Base-by-base conservation (phyloP, 2,329 filamentous ascomycete species). In the Phaeophleospora eucalypticola region DNA sequence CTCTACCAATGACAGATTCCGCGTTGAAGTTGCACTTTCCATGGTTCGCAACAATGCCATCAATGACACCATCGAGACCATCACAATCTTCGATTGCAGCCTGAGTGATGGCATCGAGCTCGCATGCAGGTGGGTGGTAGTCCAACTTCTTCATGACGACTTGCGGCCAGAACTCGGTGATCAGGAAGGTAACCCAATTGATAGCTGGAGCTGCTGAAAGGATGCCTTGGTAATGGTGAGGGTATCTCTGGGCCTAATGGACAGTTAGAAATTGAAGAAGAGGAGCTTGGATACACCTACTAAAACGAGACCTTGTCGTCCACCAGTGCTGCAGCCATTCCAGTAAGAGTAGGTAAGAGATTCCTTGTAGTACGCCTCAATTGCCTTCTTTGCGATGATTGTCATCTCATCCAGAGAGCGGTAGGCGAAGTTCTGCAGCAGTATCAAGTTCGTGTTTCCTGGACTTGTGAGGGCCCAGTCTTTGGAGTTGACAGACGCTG, bases 201-300 rank as follows among this genome's bases (percentile, higher is more conserved):
- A 71, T 62, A 2, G 69, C 69, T 10, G 71, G 69, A 1, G 68
- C 64, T 4, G 51, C 48, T 3, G 71, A 68, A 3, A 69, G 45
- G 41, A 73, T 71, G 16, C 70, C 68, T 49, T 73, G 63, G 45
- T 65, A 72, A 2, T 59, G 55, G 2, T 58, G 42, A 4, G 68
- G 68, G 47, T 65, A 71, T 9, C 62, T 48, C 44, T 72, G 68
- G 19, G 54, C 54, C 45, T 42, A 9, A 12, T 6, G 15, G 10
- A 34, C 27, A 42, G 19, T 24, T 14, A 12, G 17, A 4, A 35
- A 14, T 14, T 32, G 4, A 7, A 17, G 2, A 7, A 19, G 20
- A 3, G 17, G n/a, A n/a, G 15, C 14, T 14, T 10, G 14, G 27
- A 14, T 20, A 10, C 3, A 37, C 45, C 14, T 42, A 47, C 45